phyloP scores from a whole-genome alignment of 78 protist genomes.

The Creolimax fragrantissima region DNA sequence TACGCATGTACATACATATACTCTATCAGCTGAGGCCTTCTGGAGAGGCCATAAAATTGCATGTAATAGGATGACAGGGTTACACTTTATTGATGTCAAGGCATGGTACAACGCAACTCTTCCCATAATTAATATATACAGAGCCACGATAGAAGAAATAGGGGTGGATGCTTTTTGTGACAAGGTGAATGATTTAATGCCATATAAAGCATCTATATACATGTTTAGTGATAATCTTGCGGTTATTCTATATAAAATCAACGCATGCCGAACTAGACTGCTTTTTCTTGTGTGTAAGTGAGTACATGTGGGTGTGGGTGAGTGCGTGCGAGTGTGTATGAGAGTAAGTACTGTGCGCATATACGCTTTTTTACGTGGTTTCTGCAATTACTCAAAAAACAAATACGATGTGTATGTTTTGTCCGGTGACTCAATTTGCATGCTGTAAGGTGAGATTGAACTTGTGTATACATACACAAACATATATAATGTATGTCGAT shows the following conservation, averaged over 20 bases:
- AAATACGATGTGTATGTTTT: background rate
- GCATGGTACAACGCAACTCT: background rate
- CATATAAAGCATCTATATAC: too few relatives aligned
- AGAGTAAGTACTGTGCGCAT: background rate
- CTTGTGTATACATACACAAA: background rate
- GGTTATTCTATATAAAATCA: too few relatives aligned
- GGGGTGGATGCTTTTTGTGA: background rate
- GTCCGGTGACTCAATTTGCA: background rate
- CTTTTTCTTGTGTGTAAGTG: background rate
- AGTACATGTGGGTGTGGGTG: background rate
- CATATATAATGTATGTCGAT: background rate
- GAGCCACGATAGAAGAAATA: background rate
- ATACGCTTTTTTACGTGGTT: background rate
- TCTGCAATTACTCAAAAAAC: background rate
- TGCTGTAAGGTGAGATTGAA: background rate
- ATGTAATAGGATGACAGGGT: background rate
- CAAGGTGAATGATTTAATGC: too few relatives aligned
- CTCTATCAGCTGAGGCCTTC: background rate
- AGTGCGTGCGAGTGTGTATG: background rate
- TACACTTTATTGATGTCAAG: background rate
- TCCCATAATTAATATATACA: background rate
- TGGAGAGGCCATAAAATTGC: background rate
- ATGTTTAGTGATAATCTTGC: too few relatives aligned
- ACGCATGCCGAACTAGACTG: background rate
- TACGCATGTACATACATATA: too few relatives aligned